These are phyloP conservation scores for Amanita subjunquillea DNA, from an alignment of 768 basidiomycete genomes.

Conservation along the genomic window DNA sequence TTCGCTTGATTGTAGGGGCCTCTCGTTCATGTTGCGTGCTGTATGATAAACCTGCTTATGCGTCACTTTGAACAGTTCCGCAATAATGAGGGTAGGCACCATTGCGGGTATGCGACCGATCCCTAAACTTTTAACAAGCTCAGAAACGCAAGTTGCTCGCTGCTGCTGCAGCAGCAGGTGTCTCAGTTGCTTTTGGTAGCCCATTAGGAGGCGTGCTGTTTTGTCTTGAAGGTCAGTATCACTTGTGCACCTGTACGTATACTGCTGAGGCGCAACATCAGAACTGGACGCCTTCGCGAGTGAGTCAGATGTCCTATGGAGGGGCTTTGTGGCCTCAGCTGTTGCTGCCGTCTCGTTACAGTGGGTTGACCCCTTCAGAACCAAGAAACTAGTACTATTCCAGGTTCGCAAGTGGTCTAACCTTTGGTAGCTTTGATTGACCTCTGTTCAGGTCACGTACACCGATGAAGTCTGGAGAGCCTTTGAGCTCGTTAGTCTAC, in stretches of 20 bases:
- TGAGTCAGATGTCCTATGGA: conserved; percentile 73
- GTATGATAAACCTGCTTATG: conserved; percentile 65
- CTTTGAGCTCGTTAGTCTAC: conserved; percentile 50
- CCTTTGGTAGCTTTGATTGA: neutral
- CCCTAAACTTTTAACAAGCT: conserved; percentile 24
- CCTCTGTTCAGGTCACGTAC: conserved; percentile 37
- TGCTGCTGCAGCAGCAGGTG: conserved; percentile 78
- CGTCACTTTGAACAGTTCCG: conserved; percentile 61
- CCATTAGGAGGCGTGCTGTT: conserved; percentile 82
- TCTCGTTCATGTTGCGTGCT: conserved; percentile 77
- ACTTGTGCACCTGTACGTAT: neutral
- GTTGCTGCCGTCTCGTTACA: conserved; percentile 80
- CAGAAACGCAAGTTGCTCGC: conserved; percentile 76
- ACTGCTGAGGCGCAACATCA: conserved; percentile 10
- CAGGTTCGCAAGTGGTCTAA: conserved; percentile 30
- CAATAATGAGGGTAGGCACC: conserved; percentile 57
- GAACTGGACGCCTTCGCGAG: conserved; percentile 61
- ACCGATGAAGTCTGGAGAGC: conserved; percentile 55
- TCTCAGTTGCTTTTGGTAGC: conserved; percentile 83
- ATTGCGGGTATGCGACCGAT: neutral
- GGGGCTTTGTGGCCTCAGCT: conserved; percentile 84
- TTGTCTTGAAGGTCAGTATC: conserved; percentile 53
- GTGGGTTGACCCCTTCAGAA: conserved; percentile 79
- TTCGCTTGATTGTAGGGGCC: conserved; percentile 42
- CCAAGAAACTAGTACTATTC: conserved; percentile 74